A percentile compares a stretch with the other conserved stretches of the same genome.
These are phyloP conservation scores for Tricholoma hemisulphureum DNA, from an alignment of 768 basidiomycete species.

Conservation along the genomic window DNA sequence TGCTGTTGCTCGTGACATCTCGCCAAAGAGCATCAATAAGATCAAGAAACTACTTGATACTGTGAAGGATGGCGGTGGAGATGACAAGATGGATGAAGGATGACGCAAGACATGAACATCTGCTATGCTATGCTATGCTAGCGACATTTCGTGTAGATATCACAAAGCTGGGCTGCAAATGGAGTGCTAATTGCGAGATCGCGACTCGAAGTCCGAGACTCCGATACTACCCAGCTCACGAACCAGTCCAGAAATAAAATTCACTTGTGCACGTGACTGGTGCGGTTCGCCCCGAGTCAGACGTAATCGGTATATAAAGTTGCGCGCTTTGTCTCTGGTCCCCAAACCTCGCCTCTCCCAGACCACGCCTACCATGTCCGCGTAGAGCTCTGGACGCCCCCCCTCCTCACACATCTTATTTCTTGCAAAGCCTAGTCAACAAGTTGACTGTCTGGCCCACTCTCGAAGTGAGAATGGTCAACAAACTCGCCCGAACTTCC, in stretches of 20 bases:
- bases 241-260: not conserved
- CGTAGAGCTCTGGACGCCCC: slow-evolving; percentile 23
- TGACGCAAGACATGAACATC: slow-evolving; percentile 35
- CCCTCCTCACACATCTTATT: slow-evolving; percentile 34
- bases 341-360: slow-evolving; percentile 17
- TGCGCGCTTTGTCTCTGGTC: slow-evolving; percentile 15
- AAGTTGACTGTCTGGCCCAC: slow-evolving; percentile 42
- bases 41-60: slow-evolving; percentile 77
- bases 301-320: slow-evolving; percentile 26
- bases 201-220: not conserved
- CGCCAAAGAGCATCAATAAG: slow-evolving; percentile 86
- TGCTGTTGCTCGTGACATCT: slow-evolving; percentile 88
- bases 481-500: slow-evolving; percentile 76
- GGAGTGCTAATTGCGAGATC: slow-evolving; percentile 6
- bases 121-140: too few species aligned
- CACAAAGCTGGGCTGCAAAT: not conserved
- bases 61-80: slow-evolving; percentile 56
- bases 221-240: not conserved
- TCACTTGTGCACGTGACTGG: slow-evolving; percentile 13
- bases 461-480: slow-evolving; percentile 64
- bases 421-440: slow-evolving; percentile 34
- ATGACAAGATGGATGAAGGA: slow-evolving; percentile 76
- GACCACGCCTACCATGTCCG: slow-evolving; percentile 43
- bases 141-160: slow-evolving; percentile 36
- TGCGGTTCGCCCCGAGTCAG: slow-evolving; percentile 17